Evolutionary conservation across 2,329 filamentous ascomycete species (phyloP).

Genomic region (Myriosclerotinia duriaeana): DNA sequence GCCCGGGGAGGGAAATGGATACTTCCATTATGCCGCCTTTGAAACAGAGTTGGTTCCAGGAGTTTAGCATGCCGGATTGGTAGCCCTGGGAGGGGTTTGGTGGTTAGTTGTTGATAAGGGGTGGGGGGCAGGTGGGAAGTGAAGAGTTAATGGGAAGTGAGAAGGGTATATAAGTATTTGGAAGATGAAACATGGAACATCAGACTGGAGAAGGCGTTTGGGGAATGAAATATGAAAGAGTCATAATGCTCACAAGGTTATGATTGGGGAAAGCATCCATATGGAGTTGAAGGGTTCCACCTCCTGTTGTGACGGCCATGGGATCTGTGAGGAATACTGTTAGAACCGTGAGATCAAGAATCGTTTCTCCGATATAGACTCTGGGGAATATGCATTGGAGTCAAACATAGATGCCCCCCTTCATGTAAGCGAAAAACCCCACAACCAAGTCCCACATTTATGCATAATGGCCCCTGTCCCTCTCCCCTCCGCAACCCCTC

Average conservation of each 20-base stretch:
- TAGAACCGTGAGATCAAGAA: neutral
- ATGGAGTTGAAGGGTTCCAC: slow-evolving; percentile 48
- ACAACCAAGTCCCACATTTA: neutral
- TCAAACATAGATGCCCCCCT: neutral
- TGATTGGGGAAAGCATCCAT: slow-evolving; percentile 50
- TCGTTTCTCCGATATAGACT: too few relatives aligned
- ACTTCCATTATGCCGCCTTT: slow-evolving; percentile 55
- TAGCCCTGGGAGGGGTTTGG: slow-evolving; percentile 37
- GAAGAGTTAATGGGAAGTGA: too few relatives aligned
- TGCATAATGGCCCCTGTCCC: neutral
- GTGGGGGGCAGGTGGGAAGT: too few relatives aligned
- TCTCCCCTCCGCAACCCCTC: too few relatives aligned
- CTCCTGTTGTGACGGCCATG: slow-evolving; percentile 51
- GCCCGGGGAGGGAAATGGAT: slow-evolving; percentile 52
- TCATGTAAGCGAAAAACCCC: neutral
- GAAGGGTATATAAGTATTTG: too few relatives aligned
- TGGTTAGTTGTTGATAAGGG: too few relatives aligned
- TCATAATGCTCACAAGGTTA: slow-evolving; percentile 36
- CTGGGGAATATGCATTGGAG: neutral
- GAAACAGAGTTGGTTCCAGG: slow-evolving; percentile 55
- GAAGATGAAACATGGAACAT: too few relatives aligned
- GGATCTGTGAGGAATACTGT: slow-evolving; percentile 26
- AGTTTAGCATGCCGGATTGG: slow-evolving; percentile 53
- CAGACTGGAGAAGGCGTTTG: too few relatives aligned
- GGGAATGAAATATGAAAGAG: too few relatives aligned